phyloP scores from a whole-genome alignment of 140 eudicot genomes.

The Ambrosia hybrid region DNA sequence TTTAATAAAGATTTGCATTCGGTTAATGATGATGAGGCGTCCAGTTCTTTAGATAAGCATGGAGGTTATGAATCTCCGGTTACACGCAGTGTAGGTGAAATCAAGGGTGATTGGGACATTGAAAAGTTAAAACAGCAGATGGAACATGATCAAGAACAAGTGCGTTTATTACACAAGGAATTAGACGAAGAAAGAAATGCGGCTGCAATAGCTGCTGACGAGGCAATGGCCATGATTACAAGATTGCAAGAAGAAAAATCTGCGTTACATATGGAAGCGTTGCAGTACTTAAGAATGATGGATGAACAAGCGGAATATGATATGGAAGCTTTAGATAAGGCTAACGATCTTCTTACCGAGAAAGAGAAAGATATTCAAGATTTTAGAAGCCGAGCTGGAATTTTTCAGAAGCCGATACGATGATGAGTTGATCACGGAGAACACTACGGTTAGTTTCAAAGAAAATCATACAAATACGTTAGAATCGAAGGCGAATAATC shows the following conservation, averaged over 20 bases:
- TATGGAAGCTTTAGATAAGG: slow-evolving; percentile 77
- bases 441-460: background rate
- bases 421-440: slow-evolving; percentile 38
- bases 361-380: slow-evolving; percentile 84
- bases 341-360: slow-evolving; percentile 76
- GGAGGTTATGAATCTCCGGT: slow-evolving; percentile 43
- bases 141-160: slow-evolving; percentile 38
- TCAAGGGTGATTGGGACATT: slow-evolving; percentile 53
- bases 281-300: slow-evolving; percentile 90
- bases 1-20: slow-evolving; percentile 24
- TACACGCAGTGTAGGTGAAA: slow-evolving; percentile 39
- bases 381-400: slow-evolving; percentile 73
- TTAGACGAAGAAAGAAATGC: slow-evolving; percentile 93
- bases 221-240: slow-evolving; percentile 98
- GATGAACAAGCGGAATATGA: slow-evolving; percentile 95
- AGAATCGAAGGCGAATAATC: background rate
- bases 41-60: slow-evolving; percentile 30
- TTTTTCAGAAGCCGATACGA: slow-evolving; percentile 45
- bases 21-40: slow-evolving; percentile 10
- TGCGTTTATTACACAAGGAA: slow-evolving; percentile 54
- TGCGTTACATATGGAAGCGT: slow-evolving; percentile 81
- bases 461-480: background rate
- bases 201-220: slow-evolving; percentile 73
- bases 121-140: slow-evolving; percentile 65
- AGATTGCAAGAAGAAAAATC: slow-evolving; percentile 94